Percentiles rank a stretch among this genome's conserved stretches.
These are phyloP conservation scores for Xylariaceae sp. DNA, from an alignment of 2,329 filamentous ascomycete species.

Conservation along the genomic window DNA sequence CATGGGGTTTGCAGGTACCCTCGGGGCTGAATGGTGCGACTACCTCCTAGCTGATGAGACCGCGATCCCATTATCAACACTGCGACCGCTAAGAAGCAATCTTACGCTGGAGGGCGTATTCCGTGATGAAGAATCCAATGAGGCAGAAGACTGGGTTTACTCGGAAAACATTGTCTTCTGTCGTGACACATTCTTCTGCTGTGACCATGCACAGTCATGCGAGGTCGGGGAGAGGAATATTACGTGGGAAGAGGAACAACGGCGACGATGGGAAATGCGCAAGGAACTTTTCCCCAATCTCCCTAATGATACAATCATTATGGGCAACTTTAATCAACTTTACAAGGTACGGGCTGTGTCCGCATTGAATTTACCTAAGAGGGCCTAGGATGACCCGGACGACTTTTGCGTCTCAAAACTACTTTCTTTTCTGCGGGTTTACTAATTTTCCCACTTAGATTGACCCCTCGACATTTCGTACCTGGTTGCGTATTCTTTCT, in stretches of 20 bases:
- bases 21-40: conserved; percentile 98
- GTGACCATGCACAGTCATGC: conserved; percentile 89
- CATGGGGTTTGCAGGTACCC: conserved; percentile 95
- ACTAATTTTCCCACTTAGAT: conserved; percentile 55
- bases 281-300: conserved; percentile 85
- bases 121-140: conserved; percentile 60
- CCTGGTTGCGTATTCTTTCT: conserved; percentile 87
- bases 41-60: conserved; percentile 89
- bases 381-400: background rate
- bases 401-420: background rate
- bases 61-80: conserved; percentile 75
- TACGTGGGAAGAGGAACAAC: conserved; percentile 80
- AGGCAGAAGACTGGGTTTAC: conserved; percentile 83
- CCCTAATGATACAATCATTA: conserved; percentile 77
- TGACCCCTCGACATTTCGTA: conserved; percentile 92
- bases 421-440: background rate
- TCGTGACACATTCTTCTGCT: conserved; percentile 95
- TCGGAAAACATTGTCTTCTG: conserved; percentile 96
- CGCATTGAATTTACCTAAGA: background rate
- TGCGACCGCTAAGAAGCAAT: conserved; percentile 76
- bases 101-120: conserved; percentile 68
- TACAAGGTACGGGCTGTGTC: conserved; percentile 76
- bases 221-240: conserved; percentile 63
- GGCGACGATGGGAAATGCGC: conserved; percentile 83
- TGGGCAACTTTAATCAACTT: conserved; percentile 97